Evolutionary conservation across 805 yeast species (phyloP).

Genomic region (Wickerhamomyces silvicola): DNA sequence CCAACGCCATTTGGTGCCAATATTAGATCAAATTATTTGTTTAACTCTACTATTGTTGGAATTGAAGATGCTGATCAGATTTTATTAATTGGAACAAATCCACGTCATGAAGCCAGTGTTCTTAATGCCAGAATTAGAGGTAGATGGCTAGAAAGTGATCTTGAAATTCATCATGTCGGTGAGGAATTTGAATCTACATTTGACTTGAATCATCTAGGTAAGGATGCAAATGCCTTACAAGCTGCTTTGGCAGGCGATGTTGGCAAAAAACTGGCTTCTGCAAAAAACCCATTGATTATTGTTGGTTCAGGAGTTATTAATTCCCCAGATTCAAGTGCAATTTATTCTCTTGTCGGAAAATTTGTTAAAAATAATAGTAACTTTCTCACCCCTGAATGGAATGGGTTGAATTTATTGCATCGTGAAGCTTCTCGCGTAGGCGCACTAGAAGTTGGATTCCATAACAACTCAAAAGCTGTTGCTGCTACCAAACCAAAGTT

Average conservation of each 20-base stretch:
- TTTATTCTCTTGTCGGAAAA: slow-evolving; percentile 52
- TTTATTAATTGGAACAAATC: slow-evolving; percentile 77
- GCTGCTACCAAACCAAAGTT: slow-evolving; percentile 58
- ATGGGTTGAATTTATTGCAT: slow-evolving; percentile 72
- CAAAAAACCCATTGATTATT: slow-evolving; percentile 70
- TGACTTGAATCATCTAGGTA: slow-evolving; percentile 57
- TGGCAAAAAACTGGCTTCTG: slow-evolving; percentile 60
- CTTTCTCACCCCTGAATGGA: slow-evolving; percentile 70
- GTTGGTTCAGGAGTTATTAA: slow-evolving; percentile 78
- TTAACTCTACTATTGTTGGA: slow-evolving; percentile 75
- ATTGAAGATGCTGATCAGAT: slow-evolving; percentile 80
- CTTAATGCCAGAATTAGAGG: slow-evolving; percentile 78
- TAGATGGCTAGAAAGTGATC: slow-evolving; percentile 63
- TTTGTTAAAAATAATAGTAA: slow-evolving; percentile 50
- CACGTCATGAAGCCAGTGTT: slow-evolving; percentile 87
- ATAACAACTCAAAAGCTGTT: slow-evolving; percentile 29
- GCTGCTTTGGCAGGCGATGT: slow-evolving; percentile 58
- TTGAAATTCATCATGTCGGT: slow-evolving; percentile 70
- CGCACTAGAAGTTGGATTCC: slow-evolving; percentile 80
- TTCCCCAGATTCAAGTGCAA: slow-evolving; percentile 54
- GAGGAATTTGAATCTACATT: slow-evolving; percentile 74
- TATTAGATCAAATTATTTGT: slow-evolving; percentile 69
- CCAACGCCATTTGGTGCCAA: slow-evolving; percentile 61
- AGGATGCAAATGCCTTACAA: slow-evolving; percentile 47
- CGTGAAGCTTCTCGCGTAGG: slow-evolving; percentile 87